Percentiles rank a stretch among this genome's conserved stretches.
Evolutionary conservation across 768 basidiomycete species (phyloP).

Genomic region (Strobilomyces dryophilus): DNA sequence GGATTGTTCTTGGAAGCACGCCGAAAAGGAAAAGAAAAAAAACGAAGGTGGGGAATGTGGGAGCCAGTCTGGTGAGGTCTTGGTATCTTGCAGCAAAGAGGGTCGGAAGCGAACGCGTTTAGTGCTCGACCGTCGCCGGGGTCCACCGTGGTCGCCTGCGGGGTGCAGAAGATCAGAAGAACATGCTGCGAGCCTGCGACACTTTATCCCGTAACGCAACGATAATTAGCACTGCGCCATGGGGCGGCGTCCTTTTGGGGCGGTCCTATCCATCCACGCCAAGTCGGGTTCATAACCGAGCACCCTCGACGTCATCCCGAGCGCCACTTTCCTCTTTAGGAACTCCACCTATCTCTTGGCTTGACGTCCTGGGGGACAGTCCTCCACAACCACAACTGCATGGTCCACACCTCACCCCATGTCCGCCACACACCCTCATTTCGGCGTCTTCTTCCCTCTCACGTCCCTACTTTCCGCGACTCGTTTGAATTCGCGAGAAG

Average conservation of each 20-base stretch:
- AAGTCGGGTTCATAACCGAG: neutral
- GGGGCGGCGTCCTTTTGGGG: neutral
- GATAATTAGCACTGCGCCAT: neutral
- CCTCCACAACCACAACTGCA: too few relatives aligned
- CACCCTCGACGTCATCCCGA: too few relatives aligned
- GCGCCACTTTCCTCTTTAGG: too few relatives aligned
- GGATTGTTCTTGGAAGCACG: neutral
- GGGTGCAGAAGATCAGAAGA: conserved; percentile 1
- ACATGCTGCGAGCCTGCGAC: neutral
- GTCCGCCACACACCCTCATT: too few relatives aligned
- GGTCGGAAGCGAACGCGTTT: neutral
- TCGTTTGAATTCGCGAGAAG: too few relatives aligned
- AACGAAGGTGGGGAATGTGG: neutral
- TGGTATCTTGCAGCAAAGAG: neutral
- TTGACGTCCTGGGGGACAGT: too few relatives aligned
- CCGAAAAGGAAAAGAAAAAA: neutral
- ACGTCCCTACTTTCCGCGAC: too few relatives aligned
- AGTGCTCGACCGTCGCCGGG: neutral
- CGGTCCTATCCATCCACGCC: too few relatives aligned
- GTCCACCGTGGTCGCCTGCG: neutral
- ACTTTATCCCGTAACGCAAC: conserved; percentile 4
- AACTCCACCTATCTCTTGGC: too few relatives aligned
- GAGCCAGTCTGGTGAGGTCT: neutral
- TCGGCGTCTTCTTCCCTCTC: too few relatives aligned
- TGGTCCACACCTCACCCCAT: too few relatives aligned